Conservation (phyloP, 2,329 filamentous ascomycete species). For the Botrytis tulipae region DNA sequence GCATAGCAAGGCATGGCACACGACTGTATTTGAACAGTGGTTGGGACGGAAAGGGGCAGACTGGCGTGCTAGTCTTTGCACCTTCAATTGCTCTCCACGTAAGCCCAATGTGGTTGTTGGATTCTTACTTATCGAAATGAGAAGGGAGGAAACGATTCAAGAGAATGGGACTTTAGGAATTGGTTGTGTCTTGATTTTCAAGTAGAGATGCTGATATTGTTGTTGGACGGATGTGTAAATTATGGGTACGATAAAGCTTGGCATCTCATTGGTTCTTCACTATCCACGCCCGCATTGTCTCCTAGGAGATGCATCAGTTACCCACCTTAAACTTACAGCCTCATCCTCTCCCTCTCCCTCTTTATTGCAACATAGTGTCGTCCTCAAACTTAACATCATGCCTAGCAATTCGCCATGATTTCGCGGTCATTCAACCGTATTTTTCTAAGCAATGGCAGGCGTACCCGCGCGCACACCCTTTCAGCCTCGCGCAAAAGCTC, state of each 20-base stretch:
- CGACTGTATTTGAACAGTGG: not conserved
- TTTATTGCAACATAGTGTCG: not conserved
- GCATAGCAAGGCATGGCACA: not conserved
- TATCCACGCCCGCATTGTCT: not conserved
- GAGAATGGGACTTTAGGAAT: not conserved
- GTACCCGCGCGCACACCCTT: conserved; percentile 19
- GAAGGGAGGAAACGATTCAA: not conserved
- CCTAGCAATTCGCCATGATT: conserved; percentile 12
- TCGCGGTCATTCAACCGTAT: not conserved
- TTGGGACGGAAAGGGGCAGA: not conserved
- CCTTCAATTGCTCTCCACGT: not conserved
- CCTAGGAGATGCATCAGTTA: not conserved
- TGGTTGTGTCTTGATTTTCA: not conserved
- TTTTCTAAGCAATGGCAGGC: conserved; percentile 18
- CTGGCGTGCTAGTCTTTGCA: not conserved
- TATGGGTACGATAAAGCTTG: not conserved
- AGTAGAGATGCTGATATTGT: not conserved
- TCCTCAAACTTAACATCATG: not conserved
- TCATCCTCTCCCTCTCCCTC: not conserved
- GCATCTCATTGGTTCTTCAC: not conserved
- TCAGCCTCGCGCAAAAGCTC: conserved; percentile 21
- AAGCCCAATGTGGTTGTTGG: not conserved
- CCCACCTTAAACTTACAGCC: conserved; percentile 1
- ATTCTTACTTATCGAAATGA: not conserved
- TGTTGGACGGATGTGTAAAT: not conserved